phyloP scores from a whole-genome alignment of 129 eudicot species.

The Logfia minima region DNA sequence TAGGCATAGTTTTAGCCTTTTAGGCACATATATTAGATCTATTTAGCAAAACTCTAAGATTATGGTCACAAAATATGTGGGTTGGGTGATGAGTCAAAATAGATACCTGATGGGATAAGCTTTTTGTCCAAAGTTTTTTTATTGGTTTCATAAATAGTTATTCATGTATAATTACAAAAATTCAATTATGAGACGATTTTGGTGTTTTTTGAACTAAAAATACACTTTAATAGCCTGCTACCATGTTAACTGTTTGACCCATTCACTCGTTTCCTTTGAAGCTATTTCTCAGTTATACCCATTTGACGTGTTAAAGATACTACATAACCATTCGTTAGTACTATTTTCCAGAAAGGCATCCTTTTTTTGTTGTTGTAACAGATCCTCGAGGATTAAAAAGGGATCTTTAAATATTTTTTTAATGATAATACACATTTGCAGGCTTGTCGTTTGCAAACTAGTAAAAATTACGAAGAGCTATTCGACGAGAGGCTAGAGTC shows the following conservation, averaged over 20 bases:
- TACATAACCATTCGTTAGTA: not conserved
- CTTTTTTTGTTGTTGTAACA: too few species aligned
- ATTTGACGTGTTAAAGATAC: not conserved
- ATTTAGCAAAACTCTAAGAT: too few species aligned
- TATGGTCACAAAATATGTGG: not conserved
- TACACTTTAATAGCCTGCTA: not conserved
- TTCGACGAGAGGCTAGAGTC: slow-evolving; percentile 55
- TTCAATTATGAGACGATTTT: too few species aligned
- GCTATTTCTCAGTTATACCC: not conserved
- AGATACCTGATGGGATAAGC: not conserved
- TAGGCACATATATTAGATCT: not conserved
- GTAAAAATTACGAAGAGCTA: slow-evolving; percentile 46
- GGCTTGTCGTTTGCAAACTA: slow-evolving; percentile 65
- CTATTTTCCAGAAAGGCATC: not conserved
- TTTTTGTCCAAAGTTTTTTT: too few species aligned
- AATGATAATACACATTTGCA: slow-evolving; percentile 25
- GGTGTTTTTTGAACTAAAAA: not conserved
- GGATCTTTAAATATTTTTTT: not conserved
- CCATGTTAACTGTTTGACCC: not conserved
- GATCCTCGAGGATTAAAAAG: not conserved
- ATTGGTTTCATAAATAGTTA: not conserved
- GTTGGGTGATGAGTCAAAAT: slow-evolving; percentile 2
- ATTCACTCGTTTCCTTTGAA: too few species aligned
- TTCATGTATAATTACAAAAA: too few species aligned
- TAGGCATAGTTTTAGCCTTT: not conserved